Percentiles rank a stretch among this genome's conserved stretches.
These are phyloP conservation scores for Calonectria pteridis DNA, from an alignment of 2,329 filamentous ascomycete species.

Conservation along the genomic window DNA sequence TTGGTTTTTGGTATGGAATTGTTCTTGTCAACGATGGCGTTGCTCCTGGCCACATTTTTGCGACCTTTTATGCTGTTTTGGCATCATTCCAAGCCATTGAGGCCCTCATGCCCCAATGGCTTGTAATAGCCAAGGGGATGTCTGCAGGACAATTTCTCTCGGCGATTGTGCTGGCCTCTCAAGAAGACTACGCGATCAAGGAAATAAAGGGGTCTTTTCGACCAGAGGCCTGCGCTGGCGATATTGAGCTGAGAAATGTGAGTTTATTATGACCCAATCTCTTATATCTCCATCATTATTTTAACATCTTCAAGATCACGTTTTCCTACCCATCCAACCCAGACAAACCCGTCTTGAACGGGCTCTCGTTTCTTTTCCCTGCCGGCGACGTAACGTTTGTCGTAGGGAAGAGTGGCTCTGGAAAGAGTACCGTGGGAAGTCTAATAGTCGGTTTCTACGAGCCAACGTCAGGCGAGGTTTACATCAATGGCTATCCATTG, in stretches of 20 bases:
- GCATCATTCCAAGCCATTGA: constrained; percentile 82
- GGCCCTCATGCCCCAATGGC: constrained; percentile 79
- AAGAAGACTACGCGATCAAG: background rate
- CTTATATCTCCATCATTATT: background rate
- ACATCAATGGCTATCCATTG: constrained; percentile 75
- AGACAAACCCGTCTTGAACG: constrained; percentile 68
- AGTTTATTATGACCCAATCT: constrained; percentile 40
- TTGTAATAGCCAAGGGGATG: constrained; percentile 84
- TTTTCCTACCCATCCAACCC: constrained; percentile 85
- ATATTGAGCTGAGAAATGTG: constrained; percentile 78
- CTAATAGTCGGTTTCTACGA: constrained; percentile 84
- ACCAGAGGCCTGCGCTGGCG: constrained; percentile 67
- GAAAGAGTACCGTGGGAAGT: constrained; percentile 90
- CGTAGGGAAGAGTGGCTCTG: constrained; percentile 88
- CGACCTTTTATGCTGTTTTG: constrained; percentile 87
- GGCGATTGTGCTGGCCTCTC: constrained; percentile 53
- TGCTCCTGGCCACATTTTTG: constrained; percentile 77
- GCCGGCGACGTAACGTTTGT: constrained; percentile 82
- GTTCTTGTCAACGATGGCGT: constrained; percentile 73
- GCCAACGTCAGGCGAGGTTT: constrained; percentile 73
- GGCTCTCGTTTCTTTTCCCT: constrained; percentile 77
- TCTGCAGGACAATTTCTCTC: constrained; percentile 76
- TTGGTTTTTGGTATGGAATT: constrained; percentile 91
- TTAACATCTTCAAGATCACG: constrained; percentile 67
- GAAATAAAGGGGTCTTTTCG: constrained; percentile 27